Conservation (phyloP, 306 rosid species). For the Quercus wislizeni region DNA sequence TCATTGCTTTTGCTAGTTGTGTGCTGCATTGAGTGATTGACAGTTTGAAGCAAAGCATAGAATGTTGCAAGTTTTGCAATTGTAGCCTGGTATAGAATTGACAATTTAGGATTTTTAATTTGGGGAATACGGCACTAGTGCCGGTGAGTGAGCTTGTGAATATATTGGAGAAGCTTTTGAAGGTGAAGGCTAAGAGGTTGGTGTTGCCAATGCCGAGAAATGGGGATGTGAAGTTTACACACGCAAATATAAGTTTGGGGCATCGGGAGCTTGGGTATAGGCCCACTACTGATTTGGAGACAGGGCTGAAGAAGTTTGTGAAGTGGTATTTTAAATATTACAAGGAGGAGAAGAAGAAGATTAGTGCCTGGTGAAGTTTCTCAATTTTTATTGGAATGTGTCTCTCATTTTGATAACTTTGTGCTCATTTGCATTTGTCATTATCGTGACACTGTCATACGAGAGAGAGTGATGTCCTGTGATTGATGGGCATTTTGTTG, state of each 20-base stretch:
- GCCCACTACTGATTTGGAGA: constrained; percentile 69
- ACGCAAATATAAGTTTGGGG: constrained; percentile 78
- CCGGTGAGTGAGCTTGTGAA: constrained; percentile 74
- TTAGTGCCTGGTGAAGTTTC: constrained; percentile 50
- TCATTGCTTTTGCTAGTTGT: too few relatives aligned
- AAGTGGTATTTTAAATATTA: constrained; percentile 65
- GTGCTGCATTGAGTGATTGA: too few relatives aligned
- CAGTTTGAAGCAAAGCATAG: too few relatives aligned
- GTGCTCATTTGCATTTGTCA: constrained; percentile 1
- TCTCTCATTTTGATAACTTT: constrained; percentile 5
- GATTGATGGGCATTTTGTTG: constrained; percentile 29
- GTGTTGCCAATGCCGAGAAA: constrained; percentile 70
- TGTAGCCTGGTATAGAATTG: too few relatives aligned
- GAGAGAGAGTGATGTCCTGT: constrained; percentile 9
- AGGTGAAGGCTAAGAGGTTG: constrained; percentile 70
- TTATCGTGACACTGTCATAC: constrained; percentile 6
- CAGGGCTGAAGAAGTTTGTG: constrained; percentile 80
- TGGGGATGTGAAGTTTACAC: constrained; percentile 84
- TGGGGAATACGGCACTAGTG: constrained; percentile 80
- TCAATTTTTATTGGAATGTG: neutral
- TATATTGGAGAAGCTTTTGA: constrained; percentile 78
- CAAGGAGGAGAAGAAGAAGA: constrained; percentile 47
- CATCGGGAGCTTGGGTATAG: constrained; percentile 62
- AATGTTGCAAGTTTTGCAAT: too few relatives aligned
- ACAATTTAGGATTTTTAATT: constrained; percentile 70